Evolutionary conservation across 257 asterid genomes (phyloP).

Genomic region (Jaltomata sinuosa): DNA sequence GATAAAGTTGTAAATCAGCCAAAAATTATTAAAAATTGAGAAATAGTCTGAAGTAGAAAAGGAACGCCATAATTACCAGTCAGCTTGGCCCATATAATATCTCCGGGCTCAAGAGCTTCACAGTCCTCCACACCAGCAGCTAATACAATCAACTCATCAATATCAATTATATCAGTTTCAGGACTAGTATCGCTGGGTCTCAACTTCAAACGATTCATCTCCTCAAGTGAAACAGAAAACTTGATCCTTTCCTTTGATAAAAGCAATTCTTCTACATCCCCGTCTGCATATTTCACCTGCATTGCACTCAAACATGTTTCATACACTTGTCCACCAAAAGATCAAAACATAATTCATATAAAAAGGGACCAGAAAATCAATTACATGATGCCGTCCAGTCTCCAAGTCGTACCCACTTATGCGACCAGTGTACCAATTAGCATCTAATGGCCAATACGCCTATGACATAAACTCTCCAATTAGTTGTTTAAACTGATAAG

Average conservation of each 20-base stretch:
- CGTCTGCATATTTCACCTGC: constrained; percentile 86
- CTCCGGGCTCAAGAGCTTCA: constrained; percentile 80
- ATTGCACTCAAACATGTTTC: constrained; percentile 11
- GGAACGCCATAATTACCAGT: constrained; percentile 45
- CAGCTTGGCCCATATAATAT: constrained; percentile 95
- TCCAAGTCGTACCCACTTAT: constrained; percentile 44
- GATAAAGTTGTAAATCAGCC: not conserved
- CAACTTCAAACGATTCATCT: constrained; percentile 54
- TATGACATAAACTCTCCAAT: constrained; percentile 23
- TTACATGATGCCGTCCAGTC: constrained; percentile 71
- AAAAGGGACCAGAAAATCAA: constrained; percentile 9
- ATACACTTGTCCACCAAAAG: not conserved
- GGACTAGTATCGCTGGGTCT: constrained; percentile 32
- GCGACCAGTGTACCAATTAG: constrained; percentile 68
- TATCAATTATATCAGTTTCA: constrained; percentile 64
- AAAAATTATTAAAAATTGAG: not conserved
- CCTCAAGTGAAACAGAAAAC: constrained; percentile 59
- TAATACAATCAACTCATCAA: constrained; percentile 75
- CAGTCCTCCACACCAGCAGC: constrained; percentile 79
- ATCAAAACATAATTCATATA: not conserved
- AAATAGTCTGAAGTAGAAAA: not conserved
- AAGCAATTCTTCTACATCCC: constrained; percentile 62
- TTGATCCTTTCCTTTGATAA: constrained; percentile 65
- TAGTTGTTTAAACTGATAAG: not conserved
- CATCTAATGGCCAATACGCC: constrained; percentile 98